phyloP scores from a whole-genome alignment of 2,329 filamentous ascomycete genomes.

The Cladorrhinum sp. region DNA sequence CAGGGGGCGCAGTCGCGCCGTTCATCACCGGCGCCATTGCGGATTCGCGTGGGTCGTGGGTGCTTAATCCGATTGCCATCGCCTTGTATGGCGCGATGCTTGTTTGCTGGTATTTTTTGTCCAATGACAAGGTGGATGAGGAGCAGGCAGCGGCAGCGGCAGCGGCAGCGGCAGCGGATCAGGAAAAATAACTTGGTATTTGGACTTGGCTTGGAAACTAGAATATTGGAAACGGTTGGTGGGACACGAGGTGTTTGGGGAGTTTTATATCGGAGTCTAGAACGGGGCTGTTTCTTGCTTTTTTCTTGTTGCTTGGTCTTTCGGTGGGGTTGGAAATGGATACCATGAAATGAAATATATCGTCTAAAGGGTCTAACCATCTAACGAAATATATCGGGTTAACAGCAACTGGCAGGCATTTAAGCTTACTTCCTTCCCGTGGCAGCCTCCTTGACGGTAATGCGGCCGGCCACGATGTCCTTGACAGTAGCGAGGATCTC shows the following conservation, averaged over 20 bases:
- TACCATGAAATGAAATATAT: background rate
- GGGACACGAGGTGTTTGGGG: background rate
- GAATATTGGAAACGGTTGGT: background rate
- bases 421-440: constrained; percentile 23
- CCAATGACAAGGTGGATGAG: constrained; percentile 33
- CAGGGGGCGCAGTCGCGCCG: constrained; percentile 65
- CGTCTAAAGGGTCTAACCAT: background rate
- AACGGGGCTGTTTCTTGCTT: background rate
- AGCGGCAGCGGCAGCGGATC: background rate
- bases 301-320: background rate
- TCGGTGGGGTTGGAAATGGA: background rate
- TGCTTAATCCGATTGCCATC: constrained; percentile 66
- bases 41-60: constrained; percentile 60
- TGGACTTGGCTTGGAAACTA: background rate
- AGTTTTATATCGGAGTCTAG: background rate
- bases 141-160: background rate
- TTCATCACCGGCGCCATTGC: constrained; percentile 64
- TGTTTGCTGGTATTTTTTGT: constrained; percentile 62
- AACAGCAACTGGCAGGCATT: background rate
- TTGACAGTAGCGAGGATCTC: constrained; percentile 38
- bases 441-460: constrained; percentile 27
- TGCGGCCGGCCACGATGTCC: constrained; percentile 25
- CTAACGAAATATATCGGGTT: constrained; percentile 12
- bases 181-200: background rate
- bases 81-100: constrained; percentile 64